A percentile compares a stretch with the other conserved stretches of the same genome.
Conservation (phyloP, 306 rosid genomes). For the Pyrus betulifolia region DNA sequence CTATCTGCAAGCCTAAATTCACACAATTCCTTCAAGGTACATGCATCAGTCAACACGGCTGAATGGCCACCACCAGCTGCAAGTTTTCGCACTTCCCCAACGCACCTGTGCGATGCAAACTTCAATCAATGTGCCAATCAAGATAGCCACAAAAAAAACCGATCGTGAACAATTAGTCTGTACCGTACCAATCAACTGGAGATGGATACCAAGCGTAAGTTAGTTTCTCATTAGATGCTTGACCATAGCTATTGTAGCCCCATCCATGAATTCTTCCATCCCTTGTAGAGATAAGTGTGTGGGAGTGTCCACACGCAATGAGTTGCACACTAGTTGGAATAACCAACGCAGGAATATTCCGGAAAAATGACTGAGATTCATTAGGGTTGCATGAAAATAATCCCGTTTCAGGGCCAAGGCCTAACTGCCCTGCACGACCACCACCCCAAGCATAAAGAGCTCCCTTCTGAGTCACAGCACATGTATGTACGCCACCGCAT, state of each 20-base stretch:
- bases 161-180: not conserved
- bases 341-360: constrained; percentile 70
- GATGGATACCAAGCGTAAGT: constrained; percentile 97
- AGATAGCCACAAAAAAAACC: constrained; percentile 9
- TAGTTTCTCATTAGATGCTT: constrained; percentile 85
- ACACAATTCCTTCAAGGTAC: constrained; percentile 85
- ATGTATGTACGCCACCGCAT: constrained; percentile 88
- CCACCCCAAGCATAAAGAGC: constrained; percentile 98
- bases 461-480: constrained; percentile 71
- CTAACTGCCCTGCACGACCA: constrained; percentile 83
- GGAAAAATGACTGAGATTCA: constrained; percentile 53
- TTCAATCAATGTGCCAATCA: constrained; percentile 16
- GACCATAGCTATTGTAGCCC: constrained; percentile 97
- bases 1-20: constrained; percentile 77
- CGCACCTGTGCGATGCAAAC: constrained; percentile 48
- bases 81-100: constrained; percentile 86
- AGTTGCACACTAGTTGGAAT: constrained; percentile 72
- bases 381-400: constrained; percentile 59
- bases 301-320: constrained; percentile 89
- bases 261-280: constrained; percentile 94
- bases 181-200: constrained; percentile 81
- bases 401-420: constrained; percentile 83
- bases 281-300: constrained; percentile 59
- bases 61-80: constrained; percentile 99
- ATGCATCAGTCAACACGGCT: constrained; percentile 88